Evolutionary conservation across 306 rosid genomes (phyloP), one percentile per base, ranked within the genome.

Genomic region (Trifolium dubium): DNA sequence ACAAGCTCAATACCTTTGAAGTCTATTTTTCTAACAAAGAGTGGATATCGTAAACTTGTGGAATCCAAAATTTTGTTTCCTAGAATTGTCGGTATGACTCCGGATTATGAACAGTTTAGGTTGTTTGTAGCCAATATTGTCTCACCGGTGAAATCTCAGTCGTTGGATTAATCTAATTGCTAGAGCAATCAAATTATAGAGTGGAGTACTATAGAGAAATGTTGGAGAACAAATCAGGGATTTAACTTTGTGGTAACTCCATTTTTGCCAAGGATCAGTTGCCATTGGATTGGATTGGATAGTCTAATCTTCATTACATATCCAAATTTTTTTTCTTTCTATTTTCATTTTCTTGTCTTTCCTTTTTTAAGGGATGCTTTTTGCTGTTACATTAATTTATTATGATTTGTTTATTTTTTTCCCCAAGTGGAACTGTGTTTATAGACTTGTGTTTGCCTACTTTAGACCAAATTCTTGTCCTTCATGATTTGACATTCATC

Each of bases 1-100:
- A 84, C 97, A 93, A 81, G 89, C 96, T 82, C 98, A 93, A 83
- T 91, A 93, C 78, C 96, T 91, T 60, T 91, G 83, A 86, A 43
- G 32, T 82, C 58, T 74, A 49, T 41, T 37, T 30, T 73, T 71
- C 68, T 79, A 63, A 53, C 44, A 60, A 77, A 62, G 37, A 73
- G 77, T 77, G 80, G 74, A 77, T 74, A 32, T 32, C 75, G 72
- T 66, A 55, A 70, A 63, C 49, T n/a, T 71, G 69, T 68, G 83
- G 83, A 80, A 74, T 77, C 69, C 67, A 56, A 23, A 75, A 61
- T 71, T 74, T 85, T 79, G 83, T 77, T 82, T 39, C 39, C 23
- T 44, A 72, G 77, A 67, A 67, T 51, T 73, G 68, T 67, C 0
- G 71, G 40, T 7, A 31, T 50, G 72, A 40, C 69, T 74, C 73